Conservation (phyloP, 2,329 filamentous ascomycete genomes). For the Beauveria sp. region DNA sequence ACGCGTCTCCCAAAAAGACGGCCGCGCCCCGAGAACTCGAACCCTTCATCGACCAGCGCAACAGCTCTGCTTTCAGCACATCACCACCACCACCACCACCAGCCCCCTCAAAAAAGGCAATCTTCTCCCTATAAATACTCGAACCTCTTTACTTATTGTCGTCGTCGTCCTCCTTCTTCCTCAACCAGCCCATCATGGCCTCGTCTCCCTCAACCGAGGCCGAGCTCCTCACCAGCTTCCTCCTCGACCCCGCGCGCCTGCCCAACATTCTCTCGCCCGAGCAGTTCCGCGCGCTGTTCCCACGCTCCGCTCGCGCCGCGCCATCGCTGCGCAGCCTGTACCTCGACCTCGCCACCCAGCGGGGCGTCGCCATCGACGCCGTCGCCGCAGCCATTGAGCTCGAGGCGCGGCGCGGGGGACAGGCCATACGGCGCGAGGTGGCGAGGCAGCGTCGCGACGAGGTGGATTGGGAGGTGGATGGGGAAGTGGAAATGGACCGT, state of each 20-base stretch:
- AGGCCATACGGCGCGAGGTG: conserved; percentile 48
- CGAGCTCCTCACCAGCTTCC: conserved; percentile 68
- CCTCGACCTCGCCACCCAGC: conserved; percentile 68
- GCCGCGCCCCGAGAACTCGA: background rate
- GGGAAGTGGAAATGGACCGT: conserved; percentile 56
- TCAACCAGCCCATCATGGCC: background rate
- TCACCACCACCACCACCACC: background rate
- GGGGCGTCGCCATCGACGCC: conserved; percentile 59
- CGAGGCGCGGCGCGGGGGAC: conserved; percentile 56
- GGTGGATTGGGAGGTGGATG: conserved; percentile 49
- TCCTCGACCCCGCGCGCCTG: conserved; percentile 67
- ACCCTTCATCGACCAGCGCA: background rate
- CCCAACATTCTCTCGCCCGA: conserved; percentile 65
- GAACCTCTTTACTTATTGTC: too few relatives aligned
- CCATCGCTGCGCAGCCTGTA: conserved; percentile 66
- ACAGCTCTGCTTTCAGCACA: background rate
- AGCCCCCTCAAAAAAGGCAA: background rate
- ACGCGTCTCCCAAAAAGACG: background rate
- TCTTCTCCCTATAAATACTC: background rate
- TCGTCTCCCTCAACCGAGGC: conserved; percentile 61
- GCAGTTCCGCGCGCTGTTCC: conserved; percentile 72
- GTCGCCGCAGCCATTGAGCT: conserved; percentile 57
- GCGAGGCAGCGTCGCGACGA: conserved; percentile 43
- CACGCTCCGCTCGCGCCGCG: conserved; percentile 55
- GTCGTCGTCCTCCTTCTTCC: background rate